Evolutionary conservation across 2,329 filamentous ascomycete genomes (phyloP).

Genomic region (Xylariaceae sp.): DNA sequence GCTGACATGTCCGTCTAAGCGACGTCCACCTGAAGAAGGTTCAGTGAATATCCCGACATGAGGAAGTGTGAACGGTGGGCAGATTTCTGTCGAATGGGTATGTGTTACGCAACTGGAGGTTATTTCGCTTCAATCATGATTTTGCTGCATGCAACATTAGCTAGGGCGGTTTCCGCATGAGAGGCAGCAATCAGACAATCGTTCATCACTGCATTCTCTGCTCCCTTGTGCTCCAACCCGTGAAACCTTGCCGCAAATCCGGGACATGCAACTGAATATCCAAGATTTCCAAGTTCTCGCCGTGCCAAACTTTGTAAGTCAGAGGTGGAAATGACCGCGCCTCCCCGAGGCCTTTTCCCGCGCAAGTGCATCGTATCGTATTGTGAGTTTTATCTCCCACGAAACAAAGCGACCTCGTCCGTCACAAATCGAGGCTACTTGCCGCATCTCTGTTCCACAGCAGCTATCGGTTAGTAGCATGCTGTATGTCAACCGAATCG

Average conservation of each 20-base stretch:
- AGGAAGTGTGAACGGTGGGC: neutral
- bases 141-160: conserved; percentile 15
- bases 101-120: conserved; percentile 12
- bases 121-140: conserved; percentile 18
- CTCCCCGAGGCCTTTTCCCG: neutral
- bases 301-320: neutral
- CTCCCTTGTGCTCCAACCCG: conserved; percentile 15
- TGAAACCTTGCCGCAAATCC: conserved; percentile 16
- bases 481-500: neutral
- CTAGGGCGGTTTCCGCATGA: conserved; percentile 18
- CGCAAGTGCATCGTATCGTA: conserved; percentile 10
- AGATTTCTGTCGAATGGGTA: conserved; percentile 7
- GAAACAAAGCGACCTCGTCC: conserved; percentile 12
- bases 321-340: neutral
- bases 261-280: conserved; percentile 13
- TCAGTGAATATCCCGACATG: conserved; percentile 22
- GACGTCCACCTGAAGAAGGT: conserved; percentile 35
- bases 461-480: conserved; percentile 15
- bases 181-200: conserved; percentile 25
- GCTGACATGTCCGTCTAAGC: conserved; percentile 20
- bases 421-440: conserved; percentile 22
- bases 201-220: conserved; percentile 19
- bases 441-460: conserved; percentile 26
- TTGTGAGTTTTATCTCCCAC: conserved; percentile 6
- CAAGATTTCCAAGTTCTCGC: neutral